Evolutionary conservation across 1,139 yeast genomes (phyloP), one percentile per base, ranked within the genome.

Genomic region (Suhomyces taliae): DNA sequence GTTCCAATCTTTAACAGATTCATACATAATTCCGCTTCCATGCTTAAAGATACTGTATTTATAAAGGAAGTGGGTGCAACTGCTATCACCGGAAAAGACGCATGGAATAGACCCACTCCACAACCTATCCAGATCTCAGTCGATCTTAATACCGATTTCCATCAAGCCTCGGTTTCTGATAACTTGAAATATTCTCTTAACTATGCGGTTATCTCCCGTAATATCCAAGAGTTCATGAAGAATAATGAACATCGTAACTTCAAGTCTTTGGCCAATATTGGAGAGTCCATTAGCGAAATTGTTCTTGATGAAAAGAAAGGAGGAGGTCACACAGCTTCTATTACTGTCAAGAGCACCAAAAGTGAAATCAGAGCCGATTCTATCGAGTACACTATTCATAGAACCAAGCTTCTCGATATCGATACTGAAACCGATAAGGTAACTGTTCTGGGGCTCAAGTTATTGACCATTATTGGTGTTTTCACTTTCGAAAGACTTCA

Each of bases 401-500:
- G 81, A 29, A 60, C 68, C 29, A 53, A 57, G 45, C 27, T 51
- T 48, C 24, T 19, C 36, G 55, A 44, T 12, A 27, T 31, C n/a
- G 40, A 14, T 12, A 27, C 45, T 45, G 34, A 44, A 44, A 10
- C 54, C 8, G 56, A 53, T 11, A 54, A 58, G 9, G 70, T 87
- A 7, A 64, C 61, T 31, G 78, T 87, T 34, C 70, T 72, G 29
- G 78, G 79, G 11, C 68, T 91, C 43, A 75, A 79, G 46, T 66
- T 88, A 29, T 76, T 86, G 43, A 86, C 97, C 0, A 76, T 90
- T 36, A 87, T 93, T 55, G 99, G 99, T 3, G 95, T 93, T 8
- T 91, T 90, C 68, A 86, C 91, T 1, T 88, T 90, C 66, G 99
- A 93, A 63, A 74, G 98, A 51, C 66, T 85, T 34, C 85, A 87